phyloP scores from a whole-genome alignment of 169 alveolate genomes.

The Babesia gibsoni region DNA sequence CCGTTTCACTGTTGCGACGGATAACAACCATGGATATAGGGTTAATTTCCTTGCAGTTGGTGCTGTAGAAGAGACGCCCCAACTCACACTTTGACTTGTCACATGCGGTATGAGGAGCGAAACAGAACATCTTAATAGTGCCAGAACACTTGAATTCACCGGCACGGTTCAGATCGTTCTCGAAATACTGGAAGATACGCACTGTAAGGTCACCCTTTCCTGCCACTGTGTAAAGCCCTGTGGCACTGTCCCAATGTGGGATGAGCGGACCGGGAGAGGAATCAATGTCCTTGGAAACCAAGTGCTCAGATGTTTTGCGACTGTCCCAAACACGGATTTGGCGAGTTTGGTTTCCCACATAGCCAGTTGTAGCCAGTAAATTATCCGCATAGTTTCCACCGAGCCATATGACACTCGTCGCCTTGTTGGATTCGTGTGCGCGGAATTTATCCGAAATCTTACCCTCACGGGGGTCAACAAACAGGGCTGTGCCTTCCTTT shows the following conservation, averaged over 20 bases:
- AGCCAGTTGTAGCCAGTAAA: conserved; percentile 70
- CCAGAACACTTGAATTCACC: conserved; percentile 70
- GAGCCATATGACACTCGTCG: conserved; percentile 64
- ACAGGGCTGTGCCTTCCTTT: conserved; percentile 36
- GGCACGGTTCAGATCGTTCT: conserved; percentile 61
- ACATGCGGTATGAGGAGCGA: conserved; percentile 66
- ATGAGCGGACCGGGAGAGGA: conserved; percentile 73
- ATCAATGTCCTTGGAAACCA: conserved; percentile 64
- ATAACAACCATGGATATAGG: conserved; percentile 71
- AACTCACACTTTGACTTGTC: conserved; percentile 73
- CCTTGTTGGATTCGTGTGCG: conserved; percentile 70
- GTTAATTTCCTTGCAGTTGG: conserved; percentile 62
- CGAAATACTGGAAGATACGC: conserved; percentile 69
- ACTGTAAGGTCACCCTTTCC: conserved; percentile 78
- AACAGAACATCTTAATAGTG: conserved; percentile 73
- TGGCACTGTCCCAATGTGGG: conserved; percentile 73
- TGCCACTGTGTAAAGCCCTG: conserved; percentile 67
- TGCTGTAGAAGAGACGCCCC: conserved; percentile 70
- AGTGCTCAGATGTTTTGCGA: conserved; percentile 53
- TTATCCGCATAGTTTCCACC: conserved; percentile 71
- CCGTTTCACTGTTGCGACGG: conserved; percentile 62
- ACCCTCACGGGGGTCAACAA: conserved; percentile 71
- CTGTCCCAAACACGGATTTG: conserved; percentile 74
- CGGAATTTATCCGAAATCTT: conserved; percentile 42
- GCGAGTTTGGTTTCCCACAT: conserved; percentile 69